Base-by-base conservation (phyloP, 163 green algal species). In the Prototheca cutis region DNA sequence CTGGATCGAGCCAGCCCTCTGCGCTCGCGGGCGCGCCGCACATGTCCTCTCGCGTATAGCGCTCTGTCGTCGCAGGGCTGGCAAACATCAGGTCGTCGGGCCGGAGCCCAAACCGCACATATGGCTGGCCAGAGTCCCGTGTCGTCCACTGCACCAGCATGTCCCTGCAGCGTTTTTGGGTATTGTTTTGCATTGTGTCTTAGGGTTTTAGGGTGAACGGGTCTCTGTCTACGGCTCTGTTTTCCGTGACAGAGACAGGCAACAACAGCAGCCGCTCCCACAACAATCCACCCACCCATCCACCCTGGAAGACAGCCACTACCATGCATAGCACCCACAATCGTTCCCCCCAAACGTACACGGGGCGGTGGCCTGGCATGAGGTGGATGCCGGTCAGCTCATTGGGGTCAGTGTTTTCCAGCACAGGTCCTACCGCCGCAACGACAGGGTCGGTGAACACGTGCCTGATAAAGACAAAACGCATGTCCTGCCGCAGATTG, bases 391-490 rank as follows among this genome's bases (percentile, higher is more conserved):
- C 58, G 6, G 58, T 68, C 2, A 68, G 73, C 58, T 72, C 53
- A 48, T 81, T 81, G 30, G 67, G 67, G 10, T 62, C 42, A 17
- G 25, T 25, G 19, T 70, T 34, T 0, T 15, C 36, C 25, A 81
- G 31, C 32, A 36, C 23, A 29, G 36, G 25, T 21, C 49, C 55
- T 59, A 40, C 47, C 7, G 58, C 65, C 1, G 24, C 40, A 1
- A 73, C 28, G 6, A 63, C 23, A 1, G 80, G 75, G 23, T 53
- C 40, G 30, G 74, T 58, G 29, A 83, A 62, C 18, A 73, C 76
- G 49, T 64, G 58, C 10, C 78, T 65, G 17, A 90, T 48, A 13
- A 91, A 67, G 0, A 64, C 68, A 31, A 91, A 81, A 13, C 67
- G 66, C 48, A 87, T 53, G 49, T 74, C 63, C n/a, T 62, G 39